Conservation (phyloP, 2,329 filamentous ascomycete species). For the Golovinomyces cichoracearum region DNA sequence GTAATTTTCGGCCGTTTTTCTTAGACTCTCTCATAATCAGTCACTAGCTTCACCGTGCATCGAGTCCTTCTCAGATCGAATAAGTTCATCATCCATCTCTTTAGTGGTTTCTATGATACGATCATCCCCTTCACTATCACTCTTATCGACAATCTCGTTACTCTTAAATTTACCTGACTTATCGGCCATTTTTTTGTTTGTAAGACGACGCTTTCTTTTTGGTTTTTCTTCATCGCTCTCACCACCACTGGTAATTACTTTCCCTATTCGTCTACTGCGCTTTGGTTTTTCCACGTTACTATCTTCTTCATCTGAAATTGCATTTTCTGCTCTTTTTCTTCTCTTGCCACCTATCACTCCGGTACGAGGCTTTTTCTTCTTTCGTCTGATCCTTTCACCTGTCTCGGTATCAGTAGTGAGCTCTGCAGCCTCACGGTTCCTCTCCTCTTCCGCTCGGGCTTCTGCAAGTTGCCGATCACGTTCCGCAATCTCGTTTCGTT, state of each 20-base stretch:
- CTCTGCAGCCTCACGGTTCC: conserved; percentile 43
- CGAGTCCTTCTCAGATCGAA: neutral
- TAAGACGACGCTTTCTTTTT: conserved; percentile 15
- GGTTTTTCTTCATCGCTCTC: conserved; percentile 16
- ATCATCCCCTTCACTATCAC: conserved; percentile 14
- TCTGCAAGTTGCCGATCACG: conserved; percentile 48
- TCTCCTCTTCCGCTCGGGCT: conserved; percentile 44
- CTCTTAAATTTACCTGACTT: conserved; percentile 15
- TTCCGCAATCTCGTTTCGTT: conserved; percentile 57
- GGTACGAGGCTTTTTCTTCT: conserved; percentile 38
- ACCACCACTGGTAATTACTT: conserved; percentile 8
- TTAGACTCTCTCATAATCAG: no score
- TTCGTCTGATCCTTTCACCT: conserved; percentile 54
- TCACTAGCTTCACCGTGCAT: neutral
- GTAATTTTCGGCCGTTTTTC: no score
- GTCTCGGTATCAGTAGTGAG: conserved; percentile 61
- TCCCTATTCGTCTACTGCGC: conserved; percentile 5
- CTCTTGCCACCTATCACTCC: conserved; percentile 18
- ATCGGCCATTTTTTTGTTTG: conserved; percentile 12
- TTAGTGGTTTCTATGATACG: conserved; percentile 10
- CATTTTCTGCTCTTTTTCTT: conserved; percentile 19
- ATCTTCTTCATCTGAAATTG: conserved; percentile 14
- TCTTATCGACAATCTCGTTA: conserved; percentile 15
- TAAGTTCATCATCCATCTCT: neutral
- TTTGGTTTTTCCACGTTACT: conserved; percentile 8